A percentile compares a stretch with the other conserved stretches of the same genome.
phyloP scores from a whole-genome alignment of 106 monocot genomes.

The Allium cepa region DNA sequence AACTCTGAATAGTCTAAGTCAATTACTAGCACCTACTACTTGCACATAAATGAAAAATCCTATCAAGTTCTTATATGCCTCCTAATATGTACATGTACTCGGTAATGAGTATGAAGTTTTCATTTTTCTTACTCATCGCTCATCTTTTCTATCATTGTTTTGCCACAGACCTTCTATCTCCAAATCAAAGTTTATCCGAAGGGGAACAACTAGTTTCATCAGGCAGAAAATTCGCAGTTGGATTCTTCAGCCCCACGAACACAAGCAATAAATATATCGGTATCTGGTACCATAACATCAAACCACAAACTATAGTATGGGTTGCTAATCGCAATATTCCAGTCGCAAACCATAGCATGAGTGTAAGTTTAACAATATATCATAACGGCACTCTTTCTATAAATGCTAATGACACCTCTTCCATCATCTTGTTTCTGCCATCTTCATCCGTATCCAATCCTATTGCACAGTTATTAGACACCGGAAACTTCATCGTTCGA shows the following conservation, averaged over 20 bases:
- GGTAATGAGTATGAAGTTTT: too few species aligned
- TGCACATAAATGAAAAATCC: too few species aligned
- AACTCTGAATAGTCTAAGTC: too few species aligned
- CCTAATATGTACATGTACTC: too few species aligned
- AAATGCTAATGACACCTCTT: not conserved
- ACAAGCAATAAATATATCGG: slow-evolving; percentile 18
- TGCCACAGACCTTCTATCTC: slow-evolving; percentile 6
- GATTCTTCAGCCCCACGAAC: slow-evolving; percentile 30
- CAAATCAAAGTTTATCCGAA: slow-evolving; percentile 1
- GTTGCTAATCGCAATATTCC: slow-evolving; percentile 31
- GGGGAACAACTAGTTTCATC: slow-evolving; percentile 16
- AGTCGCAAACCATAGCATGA: not conserved
- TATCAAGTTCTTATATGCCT: too few species aligned
- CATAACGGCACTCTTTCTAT: slow-evolving; percentile 16
- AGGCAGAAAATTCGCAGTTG: slow-evolving; percentile 20
- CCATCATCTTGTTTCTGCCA: slow-evolving; percentile 3
- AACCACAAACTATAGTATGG: slow-evolving; percentile 16
- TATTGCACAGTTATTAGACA: slow-evolving; percentile 26
- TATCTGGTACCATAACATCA: slow-evolving; percentile 26
- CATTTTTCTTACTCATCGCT: not conserved
- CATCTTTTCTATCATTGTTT: slow-evolving; percentile 6
- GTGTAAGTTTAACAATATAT: not conserved
- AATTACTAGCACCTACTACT: too few species aligned
- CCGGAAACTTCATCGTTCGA: slow-evolving; percentile 37
- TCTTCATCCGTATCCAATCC: not conserved